Base-by-base conservation (phyloP, 1,284 basidiomycete species). In the Bondarzewia mesenterica region DNA sequence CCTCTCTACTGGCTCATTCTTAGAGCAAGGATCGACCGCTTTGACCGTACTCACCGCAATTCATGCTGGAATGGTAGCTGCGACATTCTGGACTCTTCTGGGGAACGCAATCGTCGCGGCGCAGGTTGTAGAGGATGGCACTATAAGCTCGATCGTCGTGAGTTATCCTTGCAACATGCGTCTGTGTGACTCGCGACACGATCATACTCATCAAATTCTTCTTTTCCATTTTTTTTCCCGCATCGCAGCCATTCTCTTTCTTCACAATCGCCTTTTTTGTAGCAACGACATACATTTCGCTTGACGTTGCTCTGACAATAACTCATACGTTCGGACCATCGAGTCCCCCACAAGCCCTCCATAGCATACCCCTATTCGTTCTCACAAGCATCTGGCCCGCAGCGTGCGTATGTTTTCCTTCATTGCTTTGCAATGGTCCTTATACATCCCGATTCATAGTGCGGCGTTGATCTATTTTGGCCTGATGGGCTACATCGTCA, bases 321-420 rank as follows among this genome's bases (percentile, higher is more conserved):
- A 86, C 85, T 0, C 49, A 57, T 3, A 63, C 72, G 3, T 80
- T 93, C 48, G 80, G 80, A 7, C 74, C 78, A 2, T 76, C 77
- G 4, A 70, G 69, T 43, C 82, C 84, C 0, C 77, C 77, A 1
- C 50, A 65, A 16, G 59, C 73, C 2, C 70, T 93, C 29, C 66
- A 69, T 52, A 85, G 78, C 58, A 80, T 82, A 44, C 70, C 85
- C 14, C 65, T 93, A 21, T 93, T 93, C 58, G 78, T 91, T 3
- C 62, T 93, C 47, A 87, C 86, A 12, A 80, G 78, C 54, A 79
- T 93, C 41, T 92, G 89, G 90, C 91, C 90, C n/a, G 80, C 74
- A 44, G 74, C 67, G 82, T 91, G 81, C 78, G 27, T 46, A 44
- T 25, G 4, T 27, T 40, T 40, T 10, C 21, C 50, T 37, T 22